phyloP scores from a whole-genome alignment of 2,329 filamentous ascomycete species.

The Aspergillus flavus region DNA sequence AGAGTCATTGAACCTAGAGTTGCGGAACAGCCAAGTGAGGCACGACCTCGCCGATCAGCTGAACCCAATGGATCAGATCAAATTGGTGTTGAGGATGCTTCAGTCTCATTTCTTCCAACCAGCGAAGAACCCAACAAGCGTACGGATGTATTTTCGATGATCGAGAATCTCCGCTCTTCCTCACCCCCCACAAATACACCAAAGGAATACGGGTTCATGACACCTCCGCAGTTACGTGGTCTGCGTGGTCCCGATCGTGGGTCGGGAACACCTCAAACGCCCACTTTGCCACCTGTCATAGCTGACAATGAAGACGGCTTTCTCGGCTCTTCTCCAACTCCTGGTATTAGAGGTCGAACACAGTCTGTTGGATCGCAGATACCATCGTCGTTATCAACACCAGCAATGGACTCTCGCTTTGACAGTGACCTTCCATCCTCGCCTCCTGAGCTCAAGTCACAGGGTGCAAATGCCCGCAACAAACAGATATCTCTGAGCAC shows the following conservation, averaged over 20 bases:
- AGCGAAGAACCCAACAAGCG: slow-evolving; percentile 72
- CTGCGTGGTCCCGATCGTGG: slow-evolving; percentile 27
- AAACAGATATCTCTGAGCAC: slow-evolving; percentile 7
- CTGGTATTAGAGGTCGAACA: slow-evolving; percentile 41
- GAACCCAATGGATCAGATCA: slow-evolving; percentile 62
- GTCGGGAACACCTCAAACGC: slow-evolving; percentile 42
- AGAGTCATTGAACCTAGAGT: slow-evolving; percentile 18
- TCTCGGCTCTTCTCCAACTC: slow-evolving; percentile 56
- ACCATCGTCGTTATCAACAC: slow-evolving; percentile 39
- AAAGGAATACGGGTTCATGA: slow-evolving; percentile 29
- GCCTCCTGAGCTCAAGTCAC: slow-evolving; percentile 33
- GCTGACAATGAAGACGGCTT: slow-evolving; percentile 49
- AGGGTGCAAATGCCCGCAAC: slow-evolving; percentile 24
- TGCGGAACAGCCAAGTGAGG: slow-evolving; percentile 33
- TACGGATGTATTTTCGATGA: slow-evolving; percentile 64
- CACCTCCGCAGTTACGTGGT: slow-evolving; percentile 32
- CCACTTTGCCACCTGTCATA: slow-evolving; percentile 41
- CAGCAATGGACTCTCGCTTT: slow-evolving; percentile 22
- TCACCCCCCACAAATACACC: slow-evolving; percentile 33
- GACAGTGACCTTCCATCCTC: slow-evolving; percentile 38
- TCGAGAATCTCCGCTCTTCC: slow-evolving; percentile 65
- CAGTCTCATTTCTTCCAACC: slow-evolving; percentile 51
- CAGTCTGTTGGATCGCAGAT: slow-evolving; percentile 31
- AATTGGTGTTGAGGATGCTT: slow-evolving; percentile 70
- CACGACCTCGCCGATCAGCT: slow-evolving; percentile 38